These are phyloP conservation scores for Ceratobasidium sp. DNA, from an alignment of 1,284 basidiomycete species.

Conservation along the genomic window DNA sequence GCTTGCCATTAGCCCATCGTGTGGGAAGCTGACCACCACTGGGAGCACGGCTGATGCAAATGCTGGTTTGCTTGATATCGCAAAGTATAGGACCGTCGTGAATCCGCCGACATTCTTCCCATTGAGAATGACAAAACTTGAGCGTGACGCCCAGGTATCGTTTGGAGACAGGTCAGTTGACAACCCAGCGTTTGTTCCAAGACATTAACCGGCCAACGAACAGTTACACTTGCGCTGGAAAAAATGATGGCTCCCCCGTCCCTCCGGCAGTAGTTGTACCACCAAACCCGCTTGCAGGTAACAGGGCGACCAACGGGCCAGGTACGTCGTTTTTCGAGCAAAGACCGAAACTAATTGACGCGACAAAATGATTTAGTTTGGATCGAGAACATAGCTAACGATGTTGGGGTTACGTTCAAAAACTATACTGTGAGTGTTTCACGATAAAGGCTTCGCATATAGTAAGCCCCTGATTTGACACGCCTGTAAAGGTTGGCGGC, in stretches of 20 bases:
- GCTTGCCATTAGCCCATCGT: slow-evolving; percentile 6
- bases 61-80: neutral
- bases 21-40: neutral
- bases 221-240: slow-evolving; percentile 44
- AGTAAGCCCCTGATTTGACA: too few relatives aligned
- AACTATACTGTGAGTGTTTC: slow-evolving; percentile 59
- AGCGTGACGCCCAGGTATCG: neutral
- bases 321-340: neutral
- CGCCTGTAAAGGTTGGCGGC: slow-evolving; percentile 55
- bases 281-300: slow-evolving; percentile 54
- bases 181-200: neutral
- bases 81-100: neutral
- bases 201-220: neutral
- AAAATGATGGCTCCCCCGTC: slow-evolving; percentile 53
- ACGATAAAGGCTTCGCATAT: neutral
- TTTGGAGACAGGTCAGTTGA: slow-evolving; percentile 3
- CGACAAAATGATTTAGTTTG: slow-evolving; percentile 51
- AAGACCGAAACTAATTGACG: neutral
- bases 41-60: neutral
- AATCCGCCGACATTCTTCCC: neutral
- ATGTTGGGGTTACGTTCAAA: slow-evolving; percentile 56
- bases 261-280: slow-evolving; percentile 53
- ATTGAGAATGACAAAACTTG: neutral
- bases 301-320: slow-evolving; percentile 56
- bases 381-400: slow-evolving; percentile 56